These are phyloP conservation scores for Chenopodium album DNA, from an alignment of 148 eudicot genomes.

Conservation along the genomic window DNA sequence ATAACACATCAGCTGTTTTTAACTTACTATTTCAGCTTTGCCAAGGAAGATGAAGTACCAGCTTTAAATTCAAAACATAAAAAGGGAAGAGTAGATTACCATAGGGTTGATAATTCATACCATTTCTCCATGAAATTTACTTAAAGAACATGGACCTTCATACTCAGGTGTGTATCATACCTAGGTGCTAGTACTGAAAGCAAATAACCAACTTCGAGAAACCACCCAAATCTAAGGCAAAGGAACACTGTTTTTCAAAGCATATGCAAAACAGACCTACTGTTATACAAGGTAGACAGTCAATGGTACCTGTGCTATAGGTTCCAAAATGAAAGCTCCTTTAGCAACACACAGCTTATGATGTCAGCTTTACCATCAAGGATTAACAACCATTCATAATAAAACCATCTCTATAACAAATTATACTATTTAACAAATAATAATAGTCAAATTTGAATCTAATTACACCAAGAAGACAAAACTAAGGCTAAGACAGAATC, in stretches of 20 bases:
- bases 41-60: slow-evolving; percentile 40
- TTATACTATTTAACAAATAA: background rate
- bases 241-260: slow-evolving; percentile 12
- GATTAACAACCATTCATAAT: background rate
- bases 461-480: background rate
- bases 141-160: slow-evolving; percentile 33
- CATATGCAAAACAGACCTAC: slow-evolving; percentile 23
- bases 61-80: slow-evolving; percentile 31
- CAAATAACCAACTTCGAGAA: slow-evolving; percentile 30
- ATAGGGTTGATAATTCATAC: slow-evolving; percentile 19
- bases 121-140: slow-evolving; percentile 22
- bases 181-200: slow-evolving; percentile 35
- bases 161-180: slow-evolving; percentile 17
- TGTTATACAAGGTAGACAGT: slow-evolving; percentile 18
- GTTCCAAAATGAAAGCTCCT: background rate
- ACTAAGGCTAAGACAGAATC: background rate
- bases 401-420: background rate
- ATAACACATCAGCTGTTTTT: slow-evolving; percentile 43
- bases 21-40: slow-evolving; percentile 49
- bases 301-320: slow-evolving; percentile 39
- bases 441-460: background rate
- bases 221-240: slow-evolving; percentile 16
- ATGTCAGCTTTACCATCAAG: slow-evolving; percentile 11
- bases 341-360: slow-evolving; percentile 2
- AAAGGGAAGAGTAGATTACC: slow-evolving; percentile 19